These are phyloP conservation scores for Ceratopteris richardii DNA, from an alignment of 75 land plant species.

Conservation along the genomic window DNA sequence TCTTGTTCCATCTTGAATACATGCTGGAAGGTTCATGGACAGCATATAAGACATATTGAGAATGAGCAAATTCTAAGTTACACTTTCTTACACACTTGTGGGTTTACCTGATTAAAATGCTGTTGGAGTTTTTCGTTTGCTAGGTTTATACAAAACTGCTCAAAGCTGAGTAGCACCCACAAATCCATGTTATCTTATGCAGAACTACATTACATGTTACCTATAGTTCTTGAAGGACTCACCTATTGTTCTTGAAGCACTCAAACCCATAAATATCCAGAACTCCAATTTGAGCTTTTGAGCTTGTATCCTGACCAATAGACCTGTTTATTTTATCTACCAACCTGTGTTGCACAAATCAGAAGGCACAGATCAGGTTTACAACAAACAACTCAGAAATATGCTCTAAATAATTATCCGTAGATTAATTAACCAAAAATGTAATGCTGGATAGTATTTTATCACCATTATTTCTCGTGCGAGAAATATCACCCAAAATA, in stretches of 20 bases:
- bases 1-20: conserved; percentile 97
- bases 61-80: too few relatives aligned
- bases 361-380: background rate
- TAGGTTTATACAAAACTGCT: conserved; percentile 98
- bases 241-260: conserved; percentile 76
- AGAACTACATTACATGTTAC: too few relatives aligned
- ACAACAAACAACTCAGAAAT: too few relatives aligned
- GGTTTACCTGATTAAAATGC: conserved; percentile 92
- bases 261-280: conserved; percentile 96
- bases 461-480: too few relatives aligned
- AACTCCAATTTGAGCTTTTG: conserved; percentile 61
- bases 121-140: conserved; percentile 99
- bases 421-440: too few relatives aligned
- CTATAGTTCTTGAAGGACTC: conserved; percentile 58
- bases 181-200: too few relatives aligned
- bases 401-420: too few relatives aligned
- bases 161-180: conserved; percentile 57
- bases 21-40: conserved; percentile 34
- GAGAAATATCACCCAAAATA: too few relatives aligned
- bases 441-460: too few relatives aligned
- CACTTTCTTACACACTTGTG: background rate
- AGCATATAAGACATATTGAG: too few relatives aligned
- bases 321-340: conserved; percentile 81
- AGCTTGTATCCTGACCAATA: conserved; percentile 74
- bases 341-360: too few relatives aligned